Percentiles rank a stretch among this genome's conserved stretches.
These are phyloP conservation scores for Hygrocybe punicea DNA, from an alignment of 768 basidiomycete genomes.

Conservation along the genomic window DNA sequence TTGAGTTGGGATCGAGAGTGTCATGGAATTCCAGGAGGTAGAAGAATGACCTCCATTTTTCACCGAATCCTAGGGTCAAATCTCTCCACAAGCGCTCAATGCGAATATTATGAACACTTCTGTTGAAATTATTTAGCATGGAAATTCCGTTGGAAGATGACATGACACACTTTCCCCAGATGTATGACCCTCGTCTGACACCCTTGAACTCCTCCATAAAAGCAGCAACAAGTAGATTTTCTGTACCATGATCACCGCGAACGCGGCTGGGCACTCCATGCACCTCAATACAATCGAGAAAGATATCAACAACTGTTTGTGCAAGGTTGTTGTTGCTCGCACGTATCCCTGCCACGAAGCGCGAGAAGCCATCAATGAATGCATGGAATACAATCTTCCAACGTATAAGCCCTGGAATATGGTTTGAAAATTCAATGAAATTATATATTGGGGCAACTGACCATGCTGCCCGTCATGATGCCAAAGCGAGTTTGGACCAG, in stretches of 20 bases:
- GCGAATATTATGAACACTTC: constrained; percentile 40
- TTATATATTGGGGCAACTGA: no score
- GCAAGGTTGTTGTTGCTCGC: constrained; percentile 42
- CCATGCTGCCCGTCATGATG: constrained; percentile 41
- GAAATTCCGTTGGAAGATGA: not conserved
- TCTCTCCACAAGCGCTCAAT: constrained; percentile 42
- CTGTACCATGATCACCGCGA: constrained; percentile 32
- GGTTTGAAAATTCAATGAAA: constrained; percentile 23
- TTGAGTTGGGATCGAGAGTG: constrained; percentile 22
- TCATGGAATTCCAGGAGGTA: constrained; percentile 28
- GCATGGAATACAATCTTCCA: constrained; percentile 40
- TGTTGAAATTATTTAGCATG: no score
- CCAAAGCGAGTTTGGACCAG: constrained; percentile 33
- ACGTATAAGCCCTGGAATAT: constrained; percentile 31
- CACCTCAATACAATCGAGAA: constrained; percentile 22
- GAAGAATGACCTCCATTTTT: constrained; percentile 41
- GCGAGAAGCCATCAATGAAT: constrained; percentile 43
- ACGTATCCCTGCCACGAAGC: constrained; percentile 33
- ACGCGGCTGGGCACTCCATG: constrained; percentile 29
- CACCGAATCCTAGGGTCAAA: constrained; percentile 32
- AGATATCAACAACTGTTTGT: constrained; percentile 38
- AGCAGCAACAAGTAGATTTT: constrained; percentile 32
- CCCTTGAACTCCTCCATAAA: constrained; percentile 30
- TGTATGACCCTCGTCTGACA: constrained; percentile 32
- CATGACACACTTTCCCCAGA: constrained; percentile 34